Evolutionary conservation across 2,329 filamentous ascomycete species (phyloP).

Genomic region (Zelopaecilomyces penicillatus): DNA sequence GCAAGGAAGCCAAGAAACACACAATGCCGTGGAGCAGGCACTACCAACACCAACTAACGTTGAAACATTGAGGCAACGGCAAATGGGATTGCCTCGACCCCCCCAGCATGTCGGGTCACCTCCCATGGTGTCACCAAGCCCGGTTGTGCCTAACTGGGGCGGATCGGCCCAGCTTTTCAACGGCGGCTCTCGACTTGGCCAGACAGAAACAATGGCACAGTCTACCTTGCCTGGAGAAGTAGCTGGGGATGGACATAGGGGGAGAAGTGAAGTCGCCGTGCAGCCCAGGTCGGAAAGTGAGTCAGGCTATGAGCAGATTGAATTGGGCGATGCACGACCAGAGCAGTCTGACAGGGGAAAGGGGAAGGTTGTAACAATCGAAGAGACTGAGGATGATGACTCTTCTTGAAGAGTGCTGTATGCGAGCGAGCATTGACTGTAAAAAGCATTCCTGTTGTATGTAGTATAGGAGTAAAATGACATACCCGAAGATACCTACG

Average conservation of each 20-base stretch:
- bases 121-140: conserved; percentile 39
- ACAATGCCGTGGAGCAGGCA: not conserved
- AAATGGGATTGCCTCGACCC: not conserved
- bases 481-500: no score
- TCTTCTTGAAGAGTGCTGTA: not conserved
- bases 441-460: not conserved
- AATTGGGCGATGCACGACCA: conserved; percentile 6
- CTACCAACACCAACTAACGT: not conserved
- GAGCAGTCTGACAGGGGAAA: conserved; percentile 29
- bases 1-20: not conserved
- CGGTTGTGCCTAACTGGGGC: conserved; percentile 43
- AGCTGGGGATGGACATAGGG: not conserved
- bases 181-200: conserved; percentile 19
- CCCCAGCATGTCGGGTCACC: conserved; percentile 11
- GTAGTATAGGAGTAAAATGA: not conserved
- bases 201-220: conserved; percentile 11
- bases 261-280: conserved; percentile 1
- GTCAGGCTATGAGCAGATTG: conserved; percentile 9
- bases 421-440: not conserved
- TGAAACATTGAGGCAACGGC: not conserved
- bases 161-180: conserved; percentile 41
- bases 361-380: conserved; percentile 37
- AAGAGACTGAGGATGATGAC: conserved; percentile 33
- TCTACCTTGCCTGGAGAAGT: conserved; percentile 6
- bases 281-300: conserved; percentile 6